Conservation (phyloP, 164 flowering plant species). For the Kalanchoe fedtschenkoi region DNA sequence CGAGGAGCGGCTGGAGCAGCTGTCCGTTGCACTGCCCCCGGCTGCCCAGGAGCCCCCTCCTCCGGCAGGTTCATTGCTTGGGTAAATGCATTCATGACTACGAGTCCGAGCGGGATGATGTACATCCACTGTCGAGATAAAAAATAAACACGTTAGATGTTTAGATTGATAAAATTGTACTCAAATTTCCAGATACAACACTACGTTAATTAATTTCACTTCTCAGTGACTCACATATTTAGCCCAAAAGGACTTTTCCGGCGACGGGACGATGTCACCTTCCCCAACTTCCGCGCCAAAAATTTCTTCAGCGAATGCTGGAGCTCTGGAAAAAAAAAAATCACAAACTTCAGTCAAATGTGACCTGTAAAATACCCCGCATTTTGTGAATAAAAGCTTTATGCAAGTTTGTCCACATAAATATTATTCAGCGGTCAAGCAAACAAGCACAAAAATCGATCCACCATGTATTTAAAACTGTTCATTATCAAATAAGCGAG, state of each 20-base stretch:
- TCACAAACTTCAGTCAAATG: not conserved
- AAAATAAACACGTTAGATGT: not conserved
- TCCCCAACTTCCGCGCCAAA: constrained; percentile 51
- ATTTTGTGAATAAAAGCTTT: not conserved
- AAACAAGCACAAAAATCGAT: not conserved
- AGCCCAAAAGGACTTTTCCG: constrained; percentile 91
- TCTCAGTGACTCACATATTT: constrained; percentile 67
- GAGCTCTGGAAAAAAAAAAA: constrained; percentile 42
- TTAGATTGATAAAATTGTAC: not conserved
- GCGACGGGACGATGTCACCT: constrained; percentile 56
- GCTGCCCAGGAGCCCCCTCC: constrained; percentile 61
- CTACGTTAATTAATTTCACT: not conserved
- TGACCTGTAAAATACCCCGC: no score
- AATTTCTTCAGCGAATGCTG: constrained; percentile 62
- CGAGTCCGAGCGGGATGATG: constrained; percentile 76
- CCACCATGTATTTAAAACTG: not conserved
- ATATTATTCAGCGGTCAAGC: not conserved
- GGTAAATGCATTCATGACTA: constrained; percentile 88
- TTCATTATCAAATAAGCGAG: not conserved
- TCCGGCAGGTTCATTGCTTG: constrained; percentile 97
- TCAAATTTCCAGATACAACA: not conserved
- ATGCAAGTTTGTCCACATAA: not conserved
- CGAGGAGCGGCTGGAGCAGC: constrained; percentile 43
- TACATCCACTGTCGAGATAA: constrained; percentile 92
- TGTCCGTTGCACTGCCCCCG: constrained; percentile 39